Evolutionary conservation across 1,139 yeast genomes (phyloP).

Genomic region (Lodderomyces parapsilosis): DNA sequence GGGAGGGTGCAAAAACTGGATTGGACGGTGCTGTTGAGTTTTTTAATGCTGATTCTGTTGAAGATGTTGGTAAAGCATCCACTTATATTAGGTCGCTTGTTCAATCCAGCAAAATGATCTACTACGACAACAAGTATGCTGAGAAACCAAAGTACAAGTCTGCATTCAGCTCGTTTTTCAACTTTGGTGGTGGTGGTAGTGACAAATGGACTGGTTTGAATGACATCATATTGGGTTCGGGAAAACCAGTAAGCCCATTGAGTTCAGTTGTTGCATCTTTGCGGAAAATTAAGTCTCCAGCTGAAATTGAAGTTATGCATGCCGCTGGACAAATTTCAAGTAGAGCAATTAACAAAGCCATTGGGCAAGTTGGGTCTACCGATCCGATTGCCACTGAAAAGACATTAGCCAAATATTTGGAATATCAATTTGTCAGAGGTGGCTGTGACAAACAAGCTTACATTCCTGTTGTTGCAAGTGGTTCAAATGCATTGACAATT

Average conservation of each 20-base stretch:
- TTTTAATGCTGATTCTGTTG: conserved; percentile 83
- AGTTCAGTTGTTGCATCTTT: conserved; percentile 51
- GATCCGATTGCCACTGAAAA: conserved; percentile 64
- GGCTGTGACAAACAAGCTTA: conserved; percentile 93
- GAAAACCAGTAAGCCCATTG: conserved; percentile 44
- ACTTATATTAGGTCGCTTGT: conserved; percentile 47
- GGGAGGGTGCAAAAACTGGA: conserved; percentile 96
- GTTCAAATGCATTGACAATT: conserved; percentile 79
- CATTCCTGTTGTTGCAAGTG: conserved; percentile 96
- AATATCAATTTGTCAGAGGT: conserved; percentile 75
- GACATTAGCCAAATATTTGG: conserved; percentile 76
- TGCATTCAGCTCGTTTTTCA: conserved; percentile 12
- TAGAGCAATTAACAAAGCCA: conserved; percentile 80
- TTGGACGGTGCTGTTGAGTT: conserved; percentile 74
- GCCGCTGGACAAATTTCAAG: conserved; percentile 81
- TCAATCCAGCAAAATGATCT: conserved; percentile 47
- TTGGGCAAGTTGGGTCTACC: conserved; percentile 50
- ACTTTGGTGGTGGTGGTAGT: conserved; percentile 8
- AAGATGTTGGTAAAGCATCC: conserved; percentile 44
- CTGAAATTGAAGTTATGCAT: conserved; percentile 78
- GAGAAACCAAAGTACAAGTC: conserved; percentile 8
- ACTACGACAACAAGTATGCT: conserved; percentile 40
- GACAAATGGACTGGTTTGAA: conserved; percentile 17
- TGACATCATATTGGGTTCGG: conserved; percentile 21
- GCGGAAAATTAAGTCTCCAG: conserved; percentile 70